phyloP scores from a whole-genome alignment of 306 rosid species.

The Quercus aquifolioides region DNA sequence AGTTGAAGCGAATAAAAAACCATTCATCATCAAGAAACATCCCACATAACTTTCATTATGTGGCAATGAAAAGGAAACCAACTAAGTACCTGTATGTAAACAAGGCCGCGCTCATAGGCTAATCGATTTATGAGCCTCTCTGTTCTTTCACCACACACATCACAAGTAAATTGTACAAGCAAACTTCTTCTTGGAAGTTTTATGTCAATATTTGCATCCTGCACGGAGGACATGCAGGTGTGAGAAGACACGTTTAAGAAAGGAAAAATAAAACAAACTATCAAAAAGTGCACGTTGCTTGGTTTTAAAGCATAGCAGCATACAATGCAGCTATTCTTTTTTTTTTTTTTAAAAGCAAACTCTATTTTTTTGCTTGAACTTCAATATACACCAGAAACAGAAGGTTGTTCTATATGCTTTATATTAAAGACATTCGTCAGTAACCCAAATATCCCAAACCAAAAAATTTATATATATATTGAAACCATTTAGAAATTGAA shows the following conservation, averaged over 20 bases:
- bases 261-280: neutral
- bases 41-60: neutral
- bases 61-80: slow-evolving; percentile 5
- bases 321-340: neutral
- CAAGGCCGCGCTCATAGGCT: slow-evolving; percentile 76
- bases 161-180: slow-evolving; percentile 76
- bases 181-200: slow-evolving; percentile 82
- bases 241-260: neutral
- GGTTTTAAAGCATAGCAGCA: neutral
- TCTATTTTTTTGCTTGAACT: neutral
- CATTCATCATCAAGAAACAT: slow-evolving; percentile 4
- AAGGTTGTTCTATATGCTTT: neutral
- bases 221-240: slow-evolving; percentile 11
- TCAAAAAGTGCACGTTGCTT: slow-evolving; percentile 5
- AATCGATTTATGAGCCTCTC: slow-evolving; percentile 69
- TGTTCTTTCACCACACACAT: slow-evolving; percentile 74
- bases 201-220: slow-evolving; percentile 65
- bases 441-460: neutral
- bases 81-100: slow-evolving; percentile 70
- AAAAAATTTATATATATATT: neutral
- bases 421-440: neutral
- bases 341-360: neutral
- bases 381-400: neutral
- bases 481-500: neutral
- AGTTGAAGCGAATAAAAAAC: neutral